A percentile compares a stretch with the other conserved stretches of the same genome.
phyloP scores from a whole-genome alignment of 306 rosid genomes.

The Gillenia trifoliata region DNA sequence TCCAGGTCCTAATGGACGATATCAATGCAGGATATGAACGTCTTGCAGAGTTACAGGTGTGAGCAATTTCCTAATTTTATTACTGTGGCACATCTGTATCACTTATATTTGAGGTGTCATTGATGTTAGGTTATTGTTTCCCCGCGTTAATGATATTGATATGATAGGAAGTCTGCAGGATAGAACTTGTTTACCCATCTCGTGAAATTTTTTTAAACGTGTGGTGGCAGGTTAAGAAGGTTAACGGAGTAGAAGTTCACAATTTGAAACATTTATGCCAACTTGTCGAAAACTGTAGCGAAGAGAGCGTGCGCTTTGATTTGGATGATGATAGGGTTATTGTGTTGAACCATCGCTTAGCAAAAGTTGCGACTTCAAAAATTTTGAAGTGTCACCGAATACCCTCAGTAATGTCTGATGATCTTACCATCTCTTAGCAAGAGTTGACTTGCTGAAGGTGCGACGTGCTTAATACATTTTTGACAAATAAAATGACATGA shows the following conservation, averaged over 20 bases:
- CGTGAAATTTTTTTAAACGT: conserved; percentile 13
- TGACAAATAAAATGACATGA: neutral
- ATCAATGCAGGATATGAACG: conserved; percentile 94
- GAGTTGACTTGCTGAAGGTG: conserved; percentile 16
- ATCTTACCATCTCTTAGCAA: conserved; percentile 36
- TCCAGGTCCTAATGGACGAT: conserved; percentile 89
- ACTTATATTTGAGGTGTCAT: neutral
- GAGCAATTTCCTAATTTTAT: conserved; percentile 5
- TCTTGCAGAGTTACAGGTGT: conserved; percentile 83
- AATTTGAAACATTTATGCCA: conserved; percentile 66
- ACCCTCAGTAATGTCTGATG: conserved; percentile 61
- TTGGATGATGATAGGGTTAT: conserved; percentile 82
- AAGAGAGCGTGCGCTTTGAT: conserved; percentile 68
- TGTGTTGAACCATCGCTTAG: conserved; percentile 52
- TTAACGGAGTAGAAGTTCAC: conserved; percentile 65
- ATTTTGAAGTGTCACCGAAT: conserved; percentile 80
- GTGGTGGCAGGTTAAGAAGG: conserved; percentile 62
- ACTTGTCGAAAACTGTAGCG: conserved; percentile 57
- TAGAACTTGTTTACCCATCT: neutral
- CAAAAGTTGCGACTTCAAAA: conserved; percentile 62
- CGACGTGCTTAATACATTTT: neutral
- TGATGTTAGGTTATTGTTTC: neutral
- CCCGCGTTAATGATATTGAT: neutral
- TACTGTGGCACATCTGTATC: neutral
- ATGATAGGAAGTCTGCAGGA: neutral